Conservation (phyloP, 305 asterid species). For the Fraxinus floribunda region DNA sequence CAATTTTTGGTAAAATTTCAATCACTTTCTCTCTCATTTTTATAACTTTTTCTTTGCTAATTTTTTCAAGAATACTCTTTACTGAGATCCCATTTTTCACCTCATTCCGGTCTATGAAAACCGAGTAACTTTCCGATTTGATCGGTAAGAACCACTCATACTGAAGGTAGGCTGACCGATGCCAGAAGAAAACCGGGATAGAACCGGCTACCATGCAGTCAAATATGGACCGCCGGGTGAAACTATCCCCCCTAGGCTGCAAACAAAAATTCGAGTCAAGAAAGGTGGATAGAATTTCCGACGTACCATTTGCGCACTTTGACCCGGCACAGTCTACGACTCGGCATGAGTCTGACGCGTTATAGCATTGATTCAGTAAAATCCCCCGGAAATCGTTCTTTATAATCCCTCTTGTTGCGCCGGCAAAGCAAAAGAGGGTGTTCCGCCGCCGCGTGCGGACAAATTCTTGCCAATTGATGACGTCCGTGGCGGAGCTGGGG, state of each 20-base stretch:
- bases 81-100: conserved; percentile 58
- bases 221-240: conserved; percentile 67
- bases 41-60: conserved; percentile 41
- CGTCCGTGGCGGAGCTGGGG: conserved; percentile 45
- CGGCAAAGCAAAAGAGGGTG: conserved; percentile 58
- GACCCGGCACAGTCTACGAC: conserved; percentile 59
- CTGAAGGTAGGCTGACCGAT: conserved; percentile 62
- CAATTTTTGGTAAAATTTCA: conserved; percentile 46
- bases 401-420: conserved; percentile 51
- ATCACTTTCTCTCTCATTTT: conserved; percentile 61
- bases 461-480: conserved; percentile 52
- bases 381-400: conserved; percentile 62
- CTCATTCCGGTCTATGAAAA: conserved; percentile 56
- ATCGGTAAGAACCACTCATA: conserved; percentile 66
- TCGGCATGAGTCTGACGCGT: conserved; percentile 48
- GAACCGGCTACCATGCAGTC: conserved; percentile 89
- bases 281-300: conserved; percentile 55
- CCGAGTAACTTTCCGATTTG: conserved; percentile 63
- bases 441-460: conserved; percentile 36
- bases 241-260: conserved; percentile 84
- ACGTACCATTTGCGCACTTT: conserved; percentile 61
- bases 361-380: conserved; percentile 47
- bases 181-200: conserved; percentile 79
- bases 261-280: conserved; percentile 68
- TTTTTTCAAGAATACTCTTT: conserved; percentile 39